phyloP scores from a whole-genome alignment of 106 monocot genomes.

The Allium fistulosum region DNA sequence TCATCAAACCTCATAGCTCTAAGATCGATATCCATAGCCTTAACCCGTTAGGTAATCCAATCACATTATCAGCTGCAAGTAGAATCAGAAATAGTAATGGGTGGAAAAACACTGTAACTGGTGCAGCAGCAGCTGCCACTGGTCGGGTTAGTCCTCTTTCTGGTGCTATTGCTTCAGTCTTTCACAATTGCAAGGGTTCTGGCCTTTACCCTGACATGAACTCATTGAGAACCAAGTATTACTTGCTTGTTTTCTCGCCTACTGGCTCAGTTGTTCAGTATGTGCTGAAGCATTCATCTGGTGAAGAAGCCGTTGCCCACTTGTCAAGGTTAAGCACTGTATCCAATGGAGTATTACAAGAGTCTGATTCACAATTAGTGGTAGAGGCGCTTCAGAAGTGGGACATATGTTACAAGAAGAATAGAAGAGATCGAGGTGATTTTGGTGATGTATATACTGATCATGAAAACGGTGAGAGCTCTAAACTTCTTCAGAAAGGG shows the following conservation, averaged over 20 bases:
- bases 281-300: constrained; percentile 39
- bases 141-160: constrained; percentile 62
- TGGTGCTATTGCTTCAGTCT: constrained; percentile 80
- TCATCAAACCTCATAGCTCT: constrained; percentile 9
- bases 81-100: constrained; percentile 87
- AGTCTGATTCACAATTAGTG: constrained; percentile 44
- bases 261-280: constrained; percentile 82
- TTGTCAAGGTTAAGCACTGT: constrained; percentile 20
- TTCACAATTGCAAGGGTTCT: constrained; percentile 50
- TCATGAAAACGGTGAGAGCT: constrained; percentile 49
- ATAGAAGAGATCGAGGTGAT: constrained; percentile 63
- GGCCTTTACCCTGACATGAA: constrained; percentile 21
- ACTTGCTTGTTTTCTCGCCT: constrained; percentile 85
- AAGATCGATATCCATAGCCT: constrained; percentile 26
- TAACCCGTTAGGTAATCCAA: constrained; percentile 29
- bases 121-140: constrained; percentile 76
- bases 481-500: constrained; percentile 43
- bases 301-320: constrained; percentile 34
- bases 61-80: constrained; percentile 70
- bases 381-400: constrained; percentile 90
- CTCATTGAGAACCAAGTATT: constrained; percentile 32
- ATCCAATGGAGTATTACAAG: constrained; percentile 23
- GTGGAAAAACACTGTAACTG: constrained; percentile 76
- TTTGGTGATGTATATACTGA: constrained; percentile 77
- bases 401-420: constrained; percentile 83